phyloP scores from a whole-genome alignment of 305 asterid genomes.

The Caryopteris hybrid region DNA sequence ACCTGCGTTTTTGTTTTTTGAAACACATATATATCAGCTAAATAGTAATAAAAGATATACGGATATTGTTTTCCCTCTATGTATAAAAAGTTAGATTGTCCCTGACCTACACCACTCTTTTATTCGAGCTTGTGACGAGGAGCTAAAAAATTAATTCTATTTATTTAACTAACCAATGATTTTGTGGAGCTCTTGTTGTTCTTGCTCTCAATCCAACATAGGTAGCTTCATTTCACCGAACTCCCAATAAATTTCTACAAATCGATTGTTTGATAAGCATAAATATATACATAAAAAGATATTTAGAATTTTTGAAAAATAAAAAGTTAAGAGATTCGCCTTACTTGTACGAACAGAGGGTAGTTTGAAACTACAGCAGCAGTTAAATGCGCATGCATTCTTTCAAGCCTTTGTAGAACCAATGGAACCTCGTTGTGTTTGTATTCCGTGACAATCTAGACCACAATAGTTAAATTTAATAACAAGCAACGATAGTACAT shows the following conservation, averaged over 20 bases:
- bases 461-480: background rate
- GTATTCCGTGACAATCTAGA: constrained; percentile 77
- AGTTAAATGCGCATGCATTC: constrained; percentile 92
- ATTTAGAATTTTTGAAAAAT: no score
- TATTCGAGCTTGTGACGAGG: no score
- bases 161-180: constrained; percentile 61
- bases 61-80: no score
- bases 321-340: background rate
- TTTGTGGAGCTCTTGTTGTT: constrained; percentile 95
- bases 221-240: constrained; percentile 92
- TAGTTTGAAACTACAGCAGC: constrained; percentile 96
- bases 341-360: constrained; percentile 71
- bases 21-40: background rate
- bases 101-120: no score
- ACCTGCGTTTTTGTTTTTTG: constrained; percentile 48
- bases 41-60: no score
- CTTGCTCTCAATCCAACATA: constrained; percentile 88
- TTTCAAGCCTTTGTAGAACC: constrained; percentile 70
- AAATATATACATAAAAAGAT: no score
- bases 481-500: background rate
- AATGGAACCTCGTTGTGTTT: constrained; percentile 58
- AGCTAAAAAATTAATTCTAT: no score
- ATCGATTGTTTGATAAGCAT: background rate
- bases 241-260: constrained; percentile 78
- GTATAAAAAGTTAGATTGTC: no score